These are phyloP conservation scores for Aquilaria sinensis DNA, from an alignment of 345 rosid genomes.

Conservation along the genomic window DNA sequence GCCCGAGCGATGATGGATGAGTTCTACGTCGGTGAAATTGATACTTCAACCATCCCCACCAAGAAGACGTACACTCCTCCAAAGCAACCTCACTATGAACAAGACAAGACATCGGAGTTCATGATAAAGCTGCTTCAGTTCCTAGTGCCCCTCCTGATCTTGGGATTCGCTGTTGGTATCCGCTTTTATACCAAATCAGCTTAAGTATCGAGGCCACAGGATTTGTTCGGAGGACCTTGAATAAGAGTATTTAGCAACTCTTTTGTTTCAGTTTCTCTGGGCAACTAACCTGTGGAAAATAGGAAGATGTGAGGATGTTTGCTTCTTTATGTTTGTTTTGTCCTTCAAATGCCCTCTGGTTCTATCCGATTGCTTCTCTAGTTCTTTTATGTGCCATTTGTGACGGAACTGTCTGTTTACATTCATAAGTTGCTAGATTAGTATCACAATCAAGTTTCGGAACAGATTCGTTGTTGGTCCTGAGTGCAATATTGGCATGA, in stretches of 20 bases:
- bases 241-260: neutral
- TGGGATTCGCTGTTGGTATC: slow-evolving; percentile 85
- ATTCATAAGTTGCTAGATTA: too few species aligned
- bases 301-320: slow-evolving; percentile 3
- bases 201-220: slow-evolving; percentile 14
- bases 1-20: slow-evolving; percentile 91
- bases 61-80: slow-evolving; percentile 52
- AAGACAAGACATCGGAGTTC: slow-evolving; percentile 68
- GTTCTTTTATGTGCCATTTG: too few species aligned
- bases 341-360: neutral
- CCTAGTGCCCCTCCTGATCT: slow-evolving; percentile 82
- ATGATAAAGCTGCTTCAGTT: slow-evolving; percentile 76
- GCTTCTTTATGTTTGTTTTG: slow-evolving; percentile 9
- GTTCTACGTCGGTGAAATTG: slow-evolving; percentile 63
- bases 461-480: too few species aligned
- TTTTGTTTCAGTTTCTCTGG: too few species aligned
- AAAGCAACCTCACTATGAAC: slow-evolving; percentile 64
- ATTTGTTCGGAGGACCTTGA: neutral
- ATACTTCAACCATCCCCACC: slow-evolving; percentile 56
- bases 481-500: too few species aligned
- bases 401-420: too few species aligned
- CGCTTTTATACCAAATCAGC: slow-evolving; percentile 67
- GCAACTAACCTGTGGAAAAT: neutral
- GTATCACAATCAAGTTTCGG: too few species aligned
- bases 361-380: too few species aligned